Conservation (phyloP, 768 basidiomycete species). For the Termitomyces sp. region DNA sequence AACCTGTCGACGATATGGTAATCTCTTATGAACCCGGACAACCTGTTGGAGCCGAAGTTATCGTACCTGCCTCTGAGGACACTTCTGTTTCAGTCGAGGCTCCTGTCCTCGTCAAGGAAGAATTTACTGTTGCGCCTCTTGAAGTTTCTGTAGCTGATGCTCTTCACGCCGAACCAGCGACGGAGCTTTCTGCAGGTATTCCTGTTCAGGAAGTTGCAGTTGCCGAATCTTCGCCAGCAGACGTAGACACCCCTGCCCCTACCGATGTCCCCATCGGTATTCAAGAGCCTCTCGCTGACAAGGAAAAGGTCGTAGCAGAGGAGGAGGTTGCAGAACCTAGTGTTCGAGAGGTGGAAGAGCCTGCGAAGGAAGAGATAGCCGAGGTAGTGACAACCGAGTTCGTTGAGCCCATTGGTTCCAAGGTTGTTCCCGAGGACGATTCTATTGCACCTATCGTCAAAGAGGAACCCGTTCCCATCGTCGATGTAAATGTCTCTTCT, state of each 20-base stretch:
- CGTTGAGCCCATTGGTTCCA: neutral
- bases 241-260: neutral
- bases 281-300: neutral
- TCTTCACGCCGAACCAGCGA: no score
- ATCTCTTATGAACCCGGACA: neutral
- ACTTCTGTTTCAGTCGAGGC: neutral
- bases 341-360: neutral
- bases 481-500: neutral
- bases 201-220: neutral
- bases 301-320: neutral
- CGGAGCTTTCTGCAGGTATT: no score
- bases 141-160: neutral
- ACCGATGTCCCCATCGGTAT: neutral
- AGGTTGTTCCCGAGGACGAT: no score
- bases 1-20: neutral
- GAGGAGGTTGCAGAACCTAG: neutral
- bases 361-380: neutral
- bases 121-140: neutral
- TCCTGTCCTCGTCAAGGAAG: no score
- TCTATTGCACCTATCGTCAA: neutral
- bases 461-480: neutral
- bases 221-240: neutral
- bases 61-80: neutral
- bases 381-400: neutral
- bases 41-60: neutral